Percentiles rank a stretch among this genome's conserved stretches.
Evolutionary conservation across 2,329 filamentous ascomycete species (phyloP).

Genomic region (Berkeleyomyces basicola): DNA sequence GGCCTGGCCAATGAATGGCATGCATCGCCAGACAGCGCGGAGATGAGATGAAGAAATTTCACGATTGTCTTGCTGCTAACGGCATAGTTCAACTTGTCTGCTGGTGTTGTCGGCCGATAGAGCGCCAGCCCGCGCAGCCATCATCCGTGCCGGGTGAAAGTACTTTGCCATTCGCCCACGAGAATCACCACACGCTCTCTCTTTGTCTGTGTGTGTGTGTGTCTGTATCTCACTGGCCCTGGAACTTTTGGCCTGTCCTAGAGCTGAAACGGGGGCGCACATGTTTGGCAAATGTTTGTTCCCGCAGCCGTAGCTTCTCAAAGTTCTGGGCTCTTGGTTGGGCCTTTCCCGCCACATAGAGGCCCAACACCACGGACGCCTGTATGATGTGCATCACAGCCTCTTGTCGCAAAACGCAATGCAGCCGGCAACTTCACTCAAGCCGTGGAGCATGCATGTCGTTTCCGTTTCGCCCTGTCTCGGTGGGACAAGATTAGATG

Average conservation of each 20-base stretch:
- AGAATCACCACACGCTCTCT: no score
- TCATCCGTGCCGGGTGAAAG: no score
- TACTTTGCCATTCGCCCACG: no score
- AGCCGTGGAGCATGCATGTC: not conserved
- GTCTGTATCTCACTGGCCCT: no score
- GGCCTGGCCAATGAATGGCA: not conserved
- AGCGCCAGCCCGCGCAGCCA: no score
- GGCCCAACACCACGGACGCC: no score
- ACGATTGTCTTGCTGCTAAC: not conserved
- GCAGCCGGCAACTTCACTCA: not conserved
- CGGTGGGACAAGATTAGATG: not conserved
- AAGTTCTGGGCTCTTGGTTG: not conserved
- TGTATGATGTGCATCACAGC: not conserved
- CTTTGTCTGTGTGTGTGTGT: no score
- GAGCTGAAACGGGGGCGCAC: no score
- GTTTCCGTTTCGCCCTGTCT: not conserved
- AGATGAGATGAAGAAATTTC: constrained; percentile 2
- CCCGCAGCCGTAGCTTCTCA: not conserved
- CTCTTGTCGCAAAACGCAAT: not conserved
- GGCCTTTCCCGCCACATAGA: no score
- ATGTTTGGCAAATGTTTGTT: no score
- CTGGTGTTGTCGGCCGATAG: not conserved
- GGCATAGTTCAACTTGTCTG: not conserved
- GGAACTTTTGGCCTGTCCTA: no score
- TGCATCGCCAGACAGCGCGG: not conserved